Conservation (phyloP, 441 rosid genomes). For the Sinapis alba region DNA sequence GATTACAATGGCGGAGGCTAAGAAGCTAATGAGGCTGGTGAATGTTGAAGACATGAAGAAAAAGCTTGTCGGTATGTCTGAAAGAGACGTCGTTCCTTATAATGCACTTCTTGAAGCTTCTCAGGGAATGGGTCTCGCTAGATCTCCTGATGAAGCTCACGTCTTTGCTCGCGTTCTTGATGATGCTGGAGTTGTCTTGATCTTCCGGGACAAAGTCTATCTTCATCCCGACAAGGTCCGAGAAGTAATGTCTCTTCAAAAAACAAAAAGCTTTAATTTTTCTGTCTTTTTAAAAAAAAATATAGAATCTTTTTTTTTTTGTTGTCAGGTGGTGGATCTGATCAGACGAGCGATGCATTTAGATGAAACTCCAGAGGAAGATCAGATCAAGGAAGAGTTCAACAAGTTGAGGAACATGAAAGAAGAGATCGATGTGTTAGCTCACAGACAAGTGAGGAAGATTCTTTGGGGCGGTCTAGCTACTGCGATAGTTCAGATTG, state of each 20-base stretch:
- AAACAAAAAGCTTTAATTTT: neutral
- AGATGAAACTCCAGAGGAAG: constrained; percentile 66
- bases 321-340: constrained; percentile 76
- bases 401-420: constrained; percentile 57
- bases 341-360: constrained; percentile 77
- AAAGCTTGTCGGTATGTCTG: constrained; percentile 60
- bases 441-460: constrained; percentile 80
- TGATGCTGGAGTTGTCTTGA: constrained; percentile 86
- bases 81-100: constrained; percentile 71
- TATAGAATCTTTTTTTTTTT: neutral
- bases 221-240: constrained; percentile 89
- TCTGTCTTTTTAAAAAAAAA: neutral
- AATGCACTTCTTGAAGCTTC: constrained; percentile 62
- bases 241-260: neutral
- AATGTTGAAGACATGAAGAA: constrained; percentile 75
- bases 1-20: constrained; percentile 65
- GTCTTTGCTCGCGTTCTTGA: constrained; percentile 84
- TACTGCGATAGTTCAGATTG: constrained; percentile 51
- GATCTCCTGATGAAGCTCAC: constrained; percentile 69
- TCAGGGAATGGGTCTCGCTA: constrained; percentile 66
- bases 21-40: constrained; percentile 81
- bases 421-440: constrained; percentile 73
- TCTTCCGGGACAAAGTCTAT: constrained; percentile 84
- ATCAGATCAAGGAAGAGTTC: constrained; percentile 67
- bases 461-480: constrained; percentile 76